A percentile compares a stretch with the other conserved stretches of the same genome.
These are phyloP conservation scores for Uncinocarpus reesii DNA, from an alignment of 2,329 filamentous ascomycete species.

Conservation along the genomic window DNA sequence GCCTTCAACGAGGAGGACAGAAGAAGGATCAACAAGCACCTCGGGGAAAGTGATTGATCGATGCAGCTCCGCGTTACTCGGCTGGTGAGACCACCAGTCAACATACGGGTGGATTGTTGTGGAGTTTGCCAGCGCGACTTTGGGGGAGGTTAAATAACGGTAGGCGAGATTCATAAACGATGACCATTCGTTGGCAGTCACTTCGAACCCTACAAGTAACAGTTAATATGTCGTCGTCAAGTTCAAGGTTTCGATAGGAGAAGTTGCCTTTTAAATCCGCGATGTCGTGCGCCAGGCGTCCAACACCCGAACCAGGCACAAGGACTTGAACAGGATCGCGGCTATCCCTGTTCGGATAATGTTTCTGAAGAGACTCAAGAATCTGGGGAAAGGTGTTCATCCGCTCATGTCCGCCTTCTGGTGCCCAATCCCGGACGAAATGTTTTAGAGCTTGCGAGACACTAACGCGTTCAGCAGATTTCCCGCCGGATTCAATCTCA, in stretches of 20 bases:
- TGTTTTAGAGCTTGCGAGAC: conserved; percentile 48
- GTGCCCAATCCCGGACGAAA: conserved; percentile 49
- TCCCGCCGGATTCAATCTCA: conserved; percentile 29
- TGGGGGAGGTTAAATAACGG: conserved; percentile 36
- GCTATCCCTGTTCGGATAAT: conserved; percentile 12
- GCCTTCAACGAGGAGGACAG: conserved; percentile 42
- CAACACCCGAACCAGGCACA: conserved; percentile 46
- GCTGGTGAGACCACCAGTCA: conserved; percentile 49
- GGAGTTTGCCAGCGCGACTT: conserved; percentile 15
- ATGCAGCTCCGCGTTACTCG: conserved; percentile 39
- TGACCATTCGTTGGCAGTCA: conserved; percentile 50
- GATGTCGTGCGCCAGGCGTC: conserved; percentile 45
- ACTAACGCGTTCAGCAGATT: conserved; percentile 38
- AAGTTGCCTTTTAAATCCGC: conserved; percentile 32
- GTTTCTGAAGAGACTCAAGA: conserved; percentile 20
- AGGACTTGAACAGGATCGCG: conserved; percentile 33
- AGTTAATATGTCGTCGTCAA: not conserved
- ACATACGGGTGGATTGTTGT: conserved; percentile 43
- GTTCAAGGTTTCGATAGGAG: not conserved
- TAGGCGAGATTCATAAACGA: conserved; percentile 49
- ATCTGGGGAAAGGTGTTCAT: conserved; percentile 31
- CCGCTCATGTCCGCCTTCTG: conserved; percentile 40
- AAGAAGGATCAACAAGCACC: conserved; percentile 25
- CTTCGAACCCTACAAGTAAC: conserved; percentile 36
- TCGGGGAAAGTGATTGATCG: conserved; percentile 42